Conservation (phyloP, 2,329 filamentous ascomycete species). For the Parafenestella ontariensis region DNA sequence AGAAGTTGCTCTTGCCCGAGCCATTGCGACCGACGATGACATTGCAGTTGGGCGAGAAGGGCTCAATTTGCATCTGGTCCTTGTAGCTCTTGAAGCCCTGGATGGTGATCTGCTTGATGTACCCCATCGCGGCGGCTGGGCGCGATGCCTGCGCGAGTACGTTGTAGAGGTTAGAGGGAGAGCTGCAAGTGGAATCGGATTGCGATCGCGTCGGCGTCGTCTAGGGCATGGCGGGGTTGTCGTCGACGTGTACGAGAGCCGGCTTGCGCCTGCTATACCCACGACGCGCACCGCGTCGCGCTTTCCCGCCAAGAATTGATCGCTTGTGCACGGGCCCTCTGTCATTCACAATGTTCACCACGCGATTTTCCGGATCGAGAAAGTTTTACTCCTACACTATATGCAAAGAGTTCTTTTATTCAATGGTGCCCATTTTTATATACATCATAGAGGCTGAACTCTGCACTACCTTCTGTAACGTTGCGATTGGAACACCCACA, state of each 20-base stretch:
- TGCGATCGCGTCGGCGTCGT: slow-evolving; percentile 18
- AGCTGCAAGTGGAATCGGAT: not conserved
- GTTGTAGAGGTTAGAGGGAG: not conserved
- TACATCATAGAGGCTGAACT: too few species aligned
- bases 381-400: too few species aligned
- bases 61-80: slow-evolving; percentile 98
- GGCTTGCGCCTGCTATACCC: slow-evolving; percentile 16
- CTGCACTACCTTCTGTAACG: too few species aligned
- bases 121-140: slow-evolving; percentile 51
- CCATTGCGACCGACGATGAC: slow-evolving; percentile 99
- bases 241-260: slow-evolving; percentile 8
- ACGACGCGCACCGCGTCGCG: slow-evolving; percentile 36
- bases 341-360: too few species aligned
- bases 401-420: too few species aligned
- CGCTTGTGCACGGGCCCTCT: not conserved
- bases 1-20: slow-evolving; percentile 99
- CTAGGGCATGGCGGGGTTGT: slow-evolving; percentile 28
- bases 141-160: slow-evolving; percentile 13
- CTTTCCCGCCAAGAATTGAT: slow-evolving; percentile 22
- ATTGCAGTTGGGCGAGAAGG: slow-evolving; percentile 96
- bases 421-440: too few species aligned
- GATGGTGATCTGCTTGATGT: slow-evolving; percentile 99
- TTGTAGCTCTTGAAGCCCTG: slow-evolving; percentile 99
- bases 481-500: too few species aligned
- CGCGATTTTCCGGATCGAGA: not conserved